Percentiles rank a stretch among this genome's conserved stretches.
Conservation (phyloP, 2,329 filamentous ascomycete species). For the Pseudogymnoascus sp. region DNA sequence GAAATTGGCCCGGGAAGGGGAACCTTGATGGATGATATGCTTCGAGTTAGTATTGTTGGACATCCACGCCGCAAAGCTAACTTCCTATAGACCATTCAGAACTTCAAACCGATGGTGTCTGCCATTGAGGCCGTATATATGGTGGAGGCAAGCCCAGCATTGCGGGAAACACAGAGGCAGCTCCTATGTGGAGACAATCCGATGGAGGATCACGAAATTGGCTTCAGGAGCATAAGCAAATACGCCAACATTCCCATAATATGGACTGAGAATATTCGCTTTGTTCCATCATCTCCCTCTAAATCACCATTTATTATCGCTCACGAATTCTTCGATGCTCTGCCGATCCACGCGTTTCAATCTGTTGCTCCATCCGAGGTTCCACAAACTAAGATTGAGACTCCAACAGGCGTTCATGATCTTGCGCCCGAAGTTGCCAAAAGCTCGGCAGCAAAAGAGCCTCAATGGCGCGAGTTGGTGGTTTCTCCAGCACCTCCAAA, state of each 20-base stretch:
- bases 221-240: constrained; percentile 67
- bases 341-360: constrained; percentile 93
- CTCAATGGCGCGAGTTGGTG: constrained; percentile 77
- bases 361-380: constrained; percentile 43
- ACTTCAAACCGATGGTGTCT: constrained; percentile 68
- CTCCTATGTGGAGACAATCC: constrained; percentile 69
- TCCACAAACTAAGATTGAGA: constrained; percentile 28
- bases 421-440: constrained; percentile 22
- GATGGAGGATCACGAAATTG: constrained; percentile 63
- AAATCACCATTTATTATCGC: constrained; percentile 89
- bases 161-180: constrained; percentile 69
- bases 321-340: constrained; percentile 96
- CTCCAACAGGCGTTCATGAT: constrained; percentile 33
- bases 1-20: constrained; percentile 91
- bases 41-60: constrained; percentile 57
- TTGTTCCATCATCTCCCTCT: constrained; percentile 38
- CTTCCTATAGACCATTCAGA: constrained; percentile 60
- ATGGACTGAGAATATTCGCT: constrained; percentile 64
- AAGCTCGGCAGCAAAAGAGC: constrained; percentile 27
- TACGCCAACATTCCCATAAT: constrained; percentile 66
- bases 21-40: constrained; percentile 93
- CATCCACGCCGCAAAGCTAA: constrained; percentile 11
- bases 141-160: constrained; percentile 80
- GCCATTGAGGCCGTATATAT: constrained; percentile 85
- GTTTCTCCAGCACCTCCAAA: constrained; percentile 58